These are phyloP conservation scores for Barnettozyma hawaiiensis DNA, from an alignment of 1,139 yeast species.

Conservation along the genomic window DNA sequence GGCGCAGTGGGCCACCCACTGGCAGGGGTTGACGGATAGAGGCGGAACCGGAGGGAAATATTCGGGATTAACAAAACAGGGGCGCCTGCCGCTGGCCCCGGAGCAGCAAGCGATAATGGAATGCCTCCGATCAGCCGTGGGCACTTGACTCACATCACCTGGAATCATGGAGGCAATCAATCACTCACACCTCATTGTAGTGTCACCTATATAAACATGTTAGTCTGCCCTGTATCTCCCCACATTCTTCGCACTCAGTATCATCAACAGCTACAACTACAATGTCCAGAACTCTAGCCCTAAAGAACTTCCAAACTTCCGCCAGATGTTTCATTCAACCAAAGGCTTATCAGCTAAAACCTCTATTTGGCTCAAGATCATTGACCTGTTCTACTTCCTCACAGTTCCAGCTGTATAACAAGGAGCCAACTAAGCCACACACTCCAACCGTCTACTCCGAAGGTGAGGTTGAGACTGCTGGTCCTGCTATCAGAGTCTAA, in stretches of 20 bases:
- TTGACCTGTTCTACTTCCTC: conserved; percentile 14
- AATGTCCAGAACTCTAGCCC: conserved; percentile 14
- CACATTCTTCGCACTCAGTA: not conserved
- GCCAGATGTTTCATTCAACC: conserved; percentile 20
- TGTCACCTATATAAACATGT: not conserved
- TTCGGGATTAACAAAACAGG: too few species aligned
- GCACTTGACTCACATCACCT: conserved; percentile 1
- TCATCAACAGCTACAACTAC: not conserved
- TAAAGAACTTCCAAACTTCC: conserved; percentile 24
- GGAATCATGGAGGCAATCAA: conserved; percentile 10
- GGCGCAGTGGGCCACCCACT: too few species aligned
- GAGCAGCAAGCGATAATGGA: not conserved
- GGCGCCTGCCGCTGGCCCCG: conserved; percentile 3
- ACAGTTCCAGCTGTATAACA: conserved; percentile 21
- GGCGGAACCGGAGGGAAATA: too few species aligned
- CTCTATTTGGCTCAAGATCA: conserved; percentile 16
- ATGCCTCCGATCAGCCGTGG: conserved; percentile 2
- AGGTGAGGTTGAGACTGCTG: conserved; percentile 28
- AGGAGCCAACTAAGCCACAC: conserved; percentile 17
- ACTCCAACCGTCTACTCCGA: conserved; percentile 27
- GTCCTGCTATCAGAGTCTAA: conserved; percentile 24
- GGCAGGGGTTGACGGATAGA: too few species aligned
- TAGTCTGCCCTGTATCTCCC: not conserved
- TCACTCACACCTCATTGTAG: too few species aligned
- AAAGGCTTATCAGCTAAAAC: conserved; percentile 11